Conservation (phyloP, 2,329 filamentous ascomycete species). For the Thelonectria blattea region DNA sequence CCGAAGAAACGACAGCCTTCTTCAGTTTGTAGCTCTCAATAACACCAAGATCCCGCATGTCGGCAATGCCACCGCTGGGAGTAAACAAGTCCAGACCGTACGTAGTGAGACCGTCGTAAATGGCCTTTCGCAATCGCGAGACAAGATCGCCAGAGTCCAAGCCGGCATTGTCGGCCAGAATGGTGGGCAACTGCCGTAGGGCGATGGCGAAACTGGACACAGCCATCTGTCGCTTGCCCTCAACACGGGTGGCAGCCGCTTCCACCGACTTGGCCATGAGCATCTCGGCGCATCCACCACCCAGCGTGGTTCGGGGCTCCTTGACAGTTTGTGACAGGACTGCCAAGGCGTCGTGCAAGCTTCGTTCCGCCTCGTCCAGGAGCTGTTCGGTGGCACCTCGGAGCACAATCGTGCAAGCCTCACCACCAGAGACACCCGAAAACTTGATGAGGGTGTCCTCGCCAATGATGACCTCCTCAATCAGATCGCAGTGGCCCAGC, state of each 20-base stretch:
- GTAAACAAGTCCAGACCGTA: conserved; percentile 89
- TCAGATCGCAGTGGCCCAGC: conserved; percentile 91
- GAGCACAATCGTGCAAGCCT: conserved; percentile 95
- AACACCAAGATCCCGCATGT: conserved; percentile 95
- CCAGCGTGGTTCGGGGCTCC: conserved; percentile 91
- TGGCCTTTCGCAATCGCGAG: conserved; percentile 86
- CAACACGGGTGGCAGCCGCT: conserved; percentile 88
- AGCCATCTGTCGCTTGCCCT: conserved; percentile 95
- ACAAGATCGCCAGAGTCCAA: conserved; percentile 95
- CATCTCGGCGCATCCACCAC: conserved; percentile 98
- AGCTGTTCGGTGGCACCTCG: conserved; percentile 96
- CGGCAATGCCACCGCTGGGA: conserved; percentile 88
- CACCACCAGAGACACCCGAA: conserved; percentile 90
- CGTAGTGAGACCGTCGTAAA: conserved; percentile 92
- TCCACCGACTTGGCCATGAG: conserved; percentile 98
- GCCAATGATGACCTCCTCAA: conserved; percentile 98
- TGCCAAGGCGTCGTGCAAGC: conserved; percentile 92
- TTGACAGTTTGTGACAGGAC: conserved; percentile 96
- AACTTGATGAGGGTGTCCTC: conserved; percentile 98
- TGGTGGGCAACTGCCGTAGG: conserved; percentile 91
- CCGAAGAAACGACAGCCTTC: conserved; percentile 94
- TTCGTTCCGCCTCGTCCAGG: conserved; percentile 94
- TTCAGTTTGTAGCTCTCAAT: conserved; percentile 99
- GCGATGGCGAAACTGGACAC: conserved; percentile 89
- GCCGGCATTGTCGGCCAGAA: conserved; percentile 95